Evolutionary conservation across 257 asterid genomes (phyloP).

Genomic region (Solanum habrochaites): DNA sequence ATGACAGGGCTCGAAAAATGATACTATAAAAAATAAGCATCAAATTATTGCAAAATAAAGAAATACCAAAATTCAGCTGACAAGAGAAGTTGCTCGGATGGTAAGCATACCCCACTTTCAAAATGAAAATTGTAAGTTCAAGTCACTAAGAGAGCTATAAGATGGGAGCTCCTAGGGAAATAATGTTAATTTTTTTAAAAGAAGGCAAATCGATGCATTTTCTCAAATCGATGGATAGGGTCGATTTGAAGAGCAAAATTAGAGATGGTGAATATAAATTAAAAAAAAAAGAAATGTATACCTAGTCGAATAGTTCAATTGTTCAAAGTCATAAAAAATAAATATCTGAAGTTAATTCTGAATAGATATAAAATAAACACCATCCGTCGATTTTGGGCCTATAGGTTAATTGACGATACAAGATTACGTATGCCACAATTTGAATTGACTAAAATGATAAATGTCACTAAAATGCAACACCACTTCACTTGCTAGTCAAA

Average conservation of each 20-base stretch:
- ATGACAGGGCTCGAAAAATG: background rate
- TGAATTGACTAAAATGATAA: background rate
- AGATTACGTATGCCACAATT: background rate
- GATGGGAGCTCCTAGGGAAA: no score
- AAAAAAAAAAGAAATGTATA: no score
- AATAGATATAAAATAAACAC: no score
- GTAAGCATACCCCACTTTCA: background rate
- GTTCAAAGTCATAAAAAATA: no score
- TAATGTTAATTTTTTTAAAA: no score
- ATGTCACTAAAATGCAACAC: background rate
- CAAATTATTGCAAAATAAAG: background rate
- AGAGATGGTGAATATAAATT: no score
- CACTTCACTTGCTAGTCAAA: background rate
- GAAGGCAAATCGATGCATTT: no score
- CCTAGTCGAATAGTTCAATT: no score
- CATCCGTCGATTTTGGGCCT: background rate
- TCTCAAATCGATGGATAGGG: no score
- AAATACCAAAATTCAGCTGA: no score
- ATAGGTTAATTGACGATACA: background rate
- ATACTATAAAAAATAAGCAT: background rate
- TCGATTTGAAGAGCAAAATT: no score
- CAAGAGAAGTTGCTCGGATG: background rate
- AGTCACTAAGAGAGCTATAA: background rate
- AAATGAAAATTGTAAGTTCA: no score
- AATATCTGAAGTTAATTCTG: background rate